These are phyloP conservation scores for Pelargonium nanum DNA, from an alignment of 345 rosid genomes.

Conservation along the genomic window DNA sequence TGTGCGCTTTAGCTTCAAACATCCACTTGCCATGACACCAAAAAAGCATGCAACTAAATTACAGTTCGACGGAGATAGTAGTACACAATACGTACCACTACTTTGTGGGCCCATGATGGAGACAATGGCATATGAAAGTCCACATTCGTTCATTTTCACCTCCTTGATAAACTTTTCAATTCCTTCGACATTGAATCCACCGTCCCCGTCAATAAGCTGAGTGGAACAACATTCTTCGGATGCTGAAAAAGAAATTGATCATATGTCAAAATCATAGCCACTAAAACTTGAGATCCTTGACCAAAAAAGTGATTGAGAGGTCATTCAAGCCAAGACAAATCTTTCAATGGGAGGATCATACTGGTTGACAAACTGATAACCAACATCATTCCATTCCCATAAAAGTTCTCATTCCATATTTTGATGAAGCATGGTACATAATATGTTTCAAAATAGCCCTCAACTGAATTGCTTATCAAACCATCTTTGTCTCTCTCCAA, in stretches of 20 bases:
- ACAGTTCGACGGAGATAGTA: background rate
- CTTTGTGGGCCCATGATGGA: constrained; percentile 99
- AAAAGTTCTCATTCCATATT: too few relatives aligned
- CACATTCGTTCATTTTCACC: constrained; percentile 66
- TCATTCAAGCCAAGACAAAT: too few relatives aligned
- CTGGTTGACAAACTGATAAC: too few relatives aligned
- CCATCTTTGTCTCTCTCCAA: background rate
- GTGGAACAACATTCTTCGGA: constrained; percentile 54
- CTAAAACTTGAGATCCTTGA: background rate
- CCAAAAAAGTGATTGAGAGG: too few relatives aligned
- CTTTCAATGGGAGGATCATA: too few relatives aligned
- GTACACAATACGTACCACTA: constrained; percentile 59
- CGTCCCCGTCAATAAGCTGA: constrained; percentile 94
- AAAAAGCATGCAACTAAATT: background rate
- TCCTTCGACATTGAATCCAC: constrained; percentile 56
- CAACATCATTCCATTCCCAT: too few relatives aligned
- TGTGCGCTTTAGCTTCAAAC: background rate
- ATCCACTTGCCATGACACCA: background rate
- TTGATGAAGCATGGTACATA: background rate
- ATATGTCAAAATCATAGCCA: background rate
- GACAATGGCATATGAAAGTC: constrained; percentile 87
- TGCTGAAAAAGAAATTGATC: constrained; percentile 22
- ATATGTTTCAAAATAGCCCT: background rate
- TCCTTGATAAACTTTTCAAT: constrained; percentile 66
- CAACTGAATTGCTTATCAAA: background rate